Evolutionary conservation across 208 protist genomes (phyloP).

Genomic region (Willaertia magna): DNA sequence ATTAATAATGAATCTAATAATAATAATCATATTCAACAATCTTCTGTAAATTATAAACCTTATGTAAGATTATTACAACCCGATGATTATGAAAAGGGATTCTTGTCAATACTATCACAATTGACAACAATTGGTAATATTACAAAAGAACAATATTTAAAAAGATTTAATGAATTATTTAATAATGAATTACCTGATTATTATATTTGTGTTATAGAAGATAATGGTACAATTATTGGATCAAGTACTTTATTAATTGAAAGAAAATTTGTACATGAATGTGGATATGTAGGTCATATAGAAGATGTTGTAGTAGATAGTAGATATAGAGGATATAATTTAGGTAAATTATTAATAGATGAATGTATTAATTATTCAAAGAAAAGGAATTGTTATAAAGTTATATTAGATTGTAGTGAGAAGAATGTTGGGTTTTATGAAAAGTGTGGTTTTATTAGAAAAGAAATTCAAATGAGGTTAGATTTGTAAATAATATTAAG

Average conservation of each 20-base stretch:
- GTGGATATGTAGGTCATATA: slow-evolving; percentile 46
- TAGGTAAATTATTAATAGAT: slow-evolving; percentile 35
- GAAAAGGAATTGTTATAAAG: slow-evolving; percentile 34
- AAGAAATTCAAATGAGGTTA: slow-evolving; percentile 43
- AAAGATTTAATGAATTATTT: neutral
- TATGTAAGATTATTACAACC: neutral
- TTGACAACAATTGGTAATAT: slow-evolving; percentile 32
- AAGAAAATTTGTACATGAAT: slow-evolving; percentile 43
- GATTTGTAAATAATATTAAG: slow-evolving; percentile 31
- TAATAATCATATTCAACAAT: too few species aligned
- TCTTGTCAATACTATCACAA: slow-evolving; percentile 24
- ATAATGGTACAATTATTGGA: slow-evolving; percentile 32
- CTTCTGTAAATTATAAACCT: neutral
- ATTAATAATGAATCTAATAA: too few species aligned
- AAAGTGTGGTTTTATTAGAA: slow-evolving; percentile 40
- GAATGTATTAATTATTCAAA: slow-evolving; percentile 24
- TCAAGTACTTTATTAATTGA: slow-evolving; percentile 44
- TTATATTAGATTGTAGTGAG: slow-evolving; percentile 58
- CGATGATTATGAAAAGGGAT: slow-evolving; percentile 21
- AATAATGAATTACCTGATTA: slow-evolving; percentile 8
- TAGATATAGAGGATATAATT: slow-evolving; percentile 35
- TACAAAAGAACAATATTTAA: neutral
- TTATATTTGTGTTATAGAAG: slow-evolving; percentile 35
- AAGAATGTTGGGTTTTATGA: slow-evolving; percentile 53
- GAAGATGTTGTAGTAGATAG: slow-evolving; percentile 60